Conservation (phyloP, 2,329 filamentous ascomycete species). For the Podosphaera fusca region DNA sequence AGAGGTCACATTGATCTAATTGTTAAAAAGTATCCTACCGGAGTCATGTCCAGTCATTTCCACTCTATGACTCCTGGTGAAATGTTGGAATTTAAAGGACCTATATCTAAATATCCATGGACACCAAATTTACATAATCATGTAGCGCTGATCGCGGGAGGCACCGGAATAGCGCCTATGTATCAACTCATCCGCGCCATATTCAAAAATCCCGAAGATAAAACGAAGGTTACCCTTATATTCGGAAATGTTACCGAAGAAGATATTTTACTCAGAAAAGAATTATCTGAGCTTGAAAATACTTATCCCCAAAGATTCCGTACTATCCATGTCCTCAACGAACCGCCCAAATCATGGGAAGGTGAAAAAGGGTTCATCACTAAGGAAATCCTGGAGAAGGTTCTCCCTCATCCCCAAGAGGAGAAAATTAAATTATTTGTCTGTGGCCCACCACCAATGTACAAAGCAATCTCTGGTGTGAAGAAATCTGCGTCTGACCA, state of each 20-base stretch:
- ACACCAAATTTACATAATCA: slow-evolving; percentile 78
- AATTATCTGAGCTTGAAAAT: slow-evolving; percentile 76
- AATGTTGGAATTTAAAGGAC: slow-evolving; percentile 77
- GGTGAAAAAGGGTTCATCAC: slow-evolving; percentile 60
- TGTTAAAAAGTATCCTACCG: slow-evolving; percentile 75
- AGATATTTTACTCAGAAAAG: slow-evolving; percentile 75
- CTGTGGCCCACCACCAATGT: slow-evolving; percentile 77
- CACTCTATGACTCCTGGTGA: slow-evolving; percentile 67
- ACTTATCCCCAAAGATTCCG: slow-evolving; percentile 87
- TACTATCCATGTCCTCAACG: slow-evolving; percentile 82
- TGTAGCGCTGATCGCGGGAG: slow-evolving; percentile 71
- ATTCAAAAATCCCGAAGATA: slow-evolving; percentile 88
- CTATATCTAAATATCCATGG: slow-evolving; percentile 86
- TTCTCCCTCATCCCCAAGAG: slow-evolving; percentile 75
- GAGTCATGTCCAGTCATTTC: slow-evolving; percentile 78
- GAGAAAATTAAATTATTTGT: slow-evolving; percentile 94
- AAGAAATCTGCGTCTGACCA: slow-evolving; percentile 91
- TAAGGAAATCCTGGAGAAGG: slow-evolving; percentile 86
- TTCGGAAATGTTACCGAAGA: slow-evolving; percentile 79
- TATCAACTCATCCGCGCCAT: slow-evolving; percentile 81
- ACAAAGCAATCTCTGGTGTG: slow-evolving; percentile 72
- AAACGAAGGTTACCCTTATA: slow-evolving; percentile 90
- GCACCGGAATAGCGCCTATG: slow-evolving; percentile 94
- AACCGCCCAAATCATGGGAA: slow-evolving; percentile 54
- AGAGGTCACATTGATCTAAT: slow-evolving; percentile 70